Evolutionary conservation across 257 asterid genomes (phyloP).

Genomic region (Linderniella brevidens): DNA sequence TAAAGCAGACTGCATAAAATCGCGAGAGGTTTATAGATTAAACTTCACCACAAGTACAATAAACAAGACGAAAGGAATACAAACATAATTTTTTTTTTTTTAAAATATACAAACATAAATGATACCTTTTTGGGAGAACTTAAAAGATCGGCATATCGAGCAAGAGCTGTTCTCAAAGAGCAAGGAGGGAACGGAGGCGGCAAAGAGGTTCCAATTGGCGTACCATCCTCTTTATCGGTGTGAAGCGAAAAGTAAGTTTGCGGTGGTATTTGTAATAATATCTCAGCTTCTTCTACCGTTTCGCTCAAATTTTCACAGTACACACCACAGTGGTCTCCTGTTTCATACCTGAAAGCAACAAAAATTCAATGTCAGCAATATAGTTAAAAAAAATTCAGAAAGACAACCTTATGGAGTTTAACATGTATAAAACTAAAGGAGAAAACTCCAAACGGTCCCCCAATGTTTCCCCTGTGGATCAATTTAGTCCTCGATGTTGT

Average conservation of each 20-base stretch:
- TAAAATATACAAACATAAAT: neutral
- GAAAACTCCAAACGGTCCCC: no score
- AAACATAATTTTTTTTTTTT: no score
- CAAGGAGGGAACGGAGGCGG: slow-evolving; percentile 89
- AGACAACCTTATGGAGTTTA: neutral
- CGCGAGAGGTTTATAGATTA: slow-evolving; percentile 5
- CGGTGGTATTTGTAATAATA: slow-evolving; percentile 38
- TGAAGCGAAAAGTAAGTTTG: slow-evolving; percentile 75
- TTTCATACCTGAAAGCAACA: slow-evolving; percentile 51
- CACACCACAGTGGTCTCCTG: slow-evolving; percentile 97
- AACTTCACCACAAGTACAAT: no score
- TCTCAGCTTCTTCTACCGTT: slow-evolving; percentile 81
- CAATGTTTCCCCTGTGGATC: no score
- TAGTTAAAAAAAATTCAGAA: neutral
- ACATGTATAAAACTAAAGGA: neutral
- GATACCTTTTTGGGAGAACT: slow-evolving; percentile 82
- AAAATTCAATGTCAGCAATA: neutral
- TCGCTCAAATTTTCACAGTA: slow-evolving; percentile 61
- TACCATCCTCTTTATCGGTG: slow-evolving; percentile 64
- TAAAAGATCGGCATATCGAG: slow-evolving; percentile 78
- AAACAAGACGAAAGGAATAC: slow-evolving; percentile 5
- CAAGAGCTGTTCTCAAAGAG: slow-evolving; percentile 63
- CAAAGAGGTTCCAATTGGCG: slow-evolving; percentile 70
- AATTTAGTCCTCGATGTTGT: no score
- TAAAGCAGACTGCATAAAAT: slow-evolving; percentile 49